Evolutionary conservation across 2,329 filamentous ascomycete species (phyloP).

Genomic region (Colletotrichum chlorophyti): DNA sequence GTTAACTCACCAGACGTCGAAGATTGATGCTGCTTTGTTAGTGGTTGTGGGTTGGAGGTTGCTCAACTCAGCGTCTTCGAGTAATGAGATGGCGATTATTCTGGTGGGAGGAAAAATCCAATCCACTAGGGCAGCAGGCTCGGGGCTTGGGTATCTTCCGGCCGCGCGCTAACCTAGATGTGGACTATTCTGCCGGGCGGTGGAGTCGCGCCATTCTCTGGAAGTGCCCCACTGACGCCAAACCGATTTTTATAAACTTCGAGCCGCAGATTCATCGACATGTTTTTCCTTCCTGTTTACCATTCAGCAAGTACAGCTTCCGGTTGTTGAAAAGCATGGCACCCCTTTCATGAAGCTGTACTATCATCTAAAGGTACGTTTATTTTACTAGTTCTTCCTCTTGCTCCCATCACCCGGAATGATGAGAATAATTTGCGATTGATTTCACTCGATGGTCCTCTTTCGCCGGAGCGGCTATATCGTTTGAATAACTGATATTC

Average conservation of each 20-base stretch:
- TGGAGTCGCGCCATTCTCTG: not conserved
- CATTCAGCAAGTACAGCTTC: slow-evolving; percentile 3
- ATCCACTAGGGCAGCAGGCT: too few species aligned
- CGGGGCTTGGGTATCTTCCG: too few species aligned
- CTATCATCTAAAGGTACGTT: slow-evolving; percentile 32
- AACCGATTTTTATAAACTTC: slow-evolving; percentile 18
- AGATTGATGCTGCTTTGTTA: slow-evolving; percentile 29
- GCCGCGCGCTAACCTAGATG: too few species aligned
- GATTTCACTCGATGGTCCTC: slow-evolving; percentile 84
- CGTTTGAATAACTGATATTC: slow-evolving; percentile 82
- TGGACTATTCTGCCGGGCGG: slow-evolving; percentile 1
- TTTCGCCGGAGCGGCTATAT: slow-evolving; percentile 88
- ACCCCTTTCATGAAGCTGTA: not conserved
- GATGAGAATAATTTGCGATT: slow-evolving; percentile 99
- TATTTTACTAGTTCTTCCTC: slow-evolving; percentile 11
- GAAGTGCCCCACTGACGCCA: slow-evolving; percentile 13
- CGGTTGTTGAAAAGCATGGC: not conserved
- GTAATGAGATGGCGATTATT: not conserved
- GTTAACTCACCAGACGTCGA: slow-evolving; percentile 29
- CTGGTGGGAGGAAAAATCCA: too few species aligned
- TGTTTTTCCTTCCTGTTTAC: not conserved
- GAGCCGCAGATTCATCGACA: not conserved
- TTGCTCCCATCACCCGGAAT: too few species aligned
- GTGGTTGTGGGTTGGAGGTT: slow-evolving; percentile 14
- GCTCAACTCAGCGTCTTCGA: slow-evolving; percentile 2